Conservation (phyloP, 345 rosid species). For the Hibiscus trionum region DNA sequence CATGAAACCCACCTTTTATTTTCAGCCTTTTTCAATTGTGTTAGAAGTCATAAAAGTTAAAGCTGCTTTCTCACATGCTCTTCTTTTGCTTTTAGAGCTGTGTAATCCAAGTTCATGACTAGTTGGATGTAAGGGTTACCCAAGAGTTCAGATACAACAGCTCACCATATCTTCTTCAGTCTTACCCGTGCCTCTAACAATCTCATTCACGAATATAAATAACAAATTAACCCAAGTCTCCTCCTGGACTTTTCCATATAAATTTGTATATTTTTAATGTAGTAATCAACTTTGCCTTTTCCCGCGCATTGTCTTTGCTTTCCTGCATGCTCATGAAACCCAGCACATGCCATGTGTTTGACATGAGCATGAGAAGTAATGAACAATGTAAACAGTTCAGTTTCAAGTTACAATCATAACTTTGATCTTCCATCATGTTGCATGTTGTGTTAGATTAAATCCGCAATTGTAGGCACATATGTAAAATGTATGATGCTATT, state of each 20-base stretch:
- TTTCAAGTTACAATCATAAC: constrained; percentile 3
- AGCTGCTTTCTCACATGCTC: constrained; percentile 46
- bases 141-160: constrained; percentile 16
- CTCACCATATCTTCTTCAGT: constrained; percentile 13
- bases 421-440: not conserved
- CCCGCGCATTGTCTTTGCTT: not conserved
- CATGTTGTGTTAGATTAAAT: not conserved
- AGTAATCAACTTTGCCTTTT: not conserved
- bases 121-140: constrained; percentile 9
- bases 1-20: constrained; percentile 19
- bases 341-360: not conserved
- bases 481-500: no score
- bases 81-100: constrained; percentile 19
- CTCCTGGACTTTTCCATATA: not conserved
- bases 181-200: no score
- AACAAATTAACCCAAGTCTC: not conserved
- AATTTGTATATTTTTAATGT: not conserved
- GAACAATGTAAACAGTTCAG: not conserved
- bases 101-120: constrained; percentile 9
- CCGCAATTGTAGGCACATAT: no score
- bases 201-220: no score
- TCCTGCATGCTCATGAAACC: not conserved
- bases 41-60: constrained; percentile 19
- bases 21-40: constrained; percentile 17
- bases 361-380: not conserved